Evolutionary conservation across 345 rosid species (phyloP).

Genomic region (Rhodamnia rubescens): DNA sequence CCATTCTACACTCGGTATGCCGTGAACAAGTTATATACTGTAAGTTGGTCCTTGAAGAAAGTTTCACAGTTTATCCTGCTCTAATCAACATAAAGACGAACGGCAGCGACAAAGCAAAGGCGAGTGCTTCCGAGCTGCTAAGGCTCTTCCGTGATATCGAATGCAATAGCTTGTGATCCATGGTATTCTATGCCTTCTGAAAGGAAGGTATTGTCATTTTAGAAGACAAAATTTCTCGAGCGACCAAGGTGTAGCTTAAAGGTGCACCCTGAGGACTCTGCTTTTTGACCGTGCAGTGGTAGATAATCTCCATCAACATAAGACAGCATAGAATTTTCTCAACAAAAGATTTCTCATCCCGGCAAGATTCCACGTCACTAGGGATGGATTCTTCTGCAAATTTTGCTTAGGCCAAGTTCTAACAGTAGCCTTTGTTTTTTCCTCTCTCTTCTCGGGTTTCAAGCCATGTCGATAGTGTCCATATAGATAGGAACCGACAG

Average conservation of each 20-base stretch:
- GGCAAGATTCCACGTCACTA: not conserved
- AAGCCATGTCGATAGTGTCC: not conserved
- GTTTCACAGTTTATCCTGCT: not conserved
- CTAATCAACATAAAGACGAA: not conserved
- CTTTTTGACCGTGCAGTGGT: not conserved
- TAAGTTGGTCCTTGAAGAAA: not conserved
- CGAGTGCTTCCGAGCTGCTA: not conserved
- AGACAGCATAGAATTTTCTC: not conserved
- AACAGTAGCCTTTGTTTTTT: not conserved
- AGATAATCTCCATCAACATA: not conserved
- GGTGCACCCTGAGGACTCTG: not conserved
- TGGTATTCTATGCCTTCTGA: not conserved
- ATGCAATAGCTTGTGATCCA: not conserved
- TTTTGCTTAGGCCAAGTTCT: not conserved
- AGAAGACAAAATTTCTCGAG: not conserved
- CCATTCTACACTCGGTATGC: constrained; percentile 34
- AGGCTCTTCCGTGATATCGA: not conserved
- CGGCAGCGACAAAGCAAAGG: not conserved
- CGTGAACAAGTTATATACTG: constrained; percentile 12
- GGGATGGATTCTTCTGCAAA: not conserved
- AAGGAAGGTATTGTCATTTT: not conserved
- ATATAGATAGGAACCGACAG: not conserved
- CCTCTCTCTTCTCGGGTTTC: not conserved
- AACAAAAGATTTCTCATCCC: not conserved
- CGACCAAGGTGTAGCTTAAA: not conserved